These are phyloP conservation scores for Trichophyton rubrum DNA, from an alignment of 2,329 filamentous ascomycete species.

Conservation along the genomic window DNA sequence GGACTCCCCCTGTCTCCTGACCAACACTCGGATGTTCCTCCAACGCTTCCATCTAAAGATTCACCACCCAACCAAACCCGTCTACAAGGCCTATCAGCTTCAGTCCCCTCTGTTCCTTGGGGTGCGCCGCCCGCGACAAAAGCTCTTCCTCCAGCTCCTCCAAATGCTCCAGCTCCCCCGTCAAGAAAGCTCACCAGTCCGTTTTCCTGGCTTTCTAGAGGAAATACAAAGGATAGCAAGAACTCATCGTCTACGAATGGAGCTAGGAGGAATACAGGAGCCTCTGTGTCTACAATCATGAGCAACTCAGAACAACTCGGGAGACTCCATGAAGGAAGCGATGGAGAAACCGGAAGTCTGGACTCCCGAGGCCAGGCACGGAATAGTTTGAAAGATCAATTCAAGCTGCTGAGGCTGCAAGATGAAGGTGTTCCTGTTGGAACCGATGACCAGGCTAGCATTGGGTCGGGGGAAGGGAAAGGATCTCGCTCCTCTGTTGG, in stretches of 20 bases:
- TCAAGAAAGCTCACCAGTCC: constrained; percentile 69
- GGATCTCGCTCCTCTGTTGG: constrained; percentile 31
- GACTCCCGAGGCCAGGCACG: constrained; percentile 39
- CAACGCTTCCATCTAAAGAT: constrained; percentile 25
- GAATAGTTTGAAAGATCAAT: constrained; percentile 62
- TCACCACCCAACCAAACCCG: constrained; percentile 24
- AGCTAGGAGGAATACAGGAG: constrained; percentile 59
- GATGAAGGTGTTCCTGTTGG: constrained; percentile 53
- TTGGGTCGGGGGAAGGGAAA: constrained; percentile 31
- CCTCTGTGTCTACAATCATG: constrained; percentile 63
- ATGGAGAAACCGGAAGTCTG: constrained; percentile 40
- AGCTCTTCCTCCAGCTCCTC: constrained; percentile 27
- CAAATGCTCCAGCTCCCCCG: constrained; percentile 24
- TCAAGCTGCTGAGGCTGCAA: constrained; percentile 62
- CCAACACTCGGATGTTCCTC: constrained; percentile 11
- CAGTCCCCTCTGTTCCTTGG: constrained; percentile 62
- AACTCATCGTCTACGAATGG: constrained; percentile 42
- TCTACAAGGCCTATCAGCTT: constrained; percentile 52
- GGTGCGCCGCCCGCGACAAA: constrained; percentile 42
- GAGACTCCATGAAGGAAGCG: constrained; percentile 56
- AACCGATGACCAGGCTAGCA: constrained; percentile 44
- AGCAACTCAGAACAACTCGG: constrained; percentile 72
- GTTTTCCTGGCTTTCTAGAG: constrained; percentile 74
- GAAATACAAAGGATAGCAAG: constrained; percentile 45
- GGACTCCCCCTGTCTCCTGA: constrained; percentile 5